Evolutionary conservation across 2,329 filamentous ascomycete genomes (phyloP).

Genomic region (Clonostachys sp.): DNA sequence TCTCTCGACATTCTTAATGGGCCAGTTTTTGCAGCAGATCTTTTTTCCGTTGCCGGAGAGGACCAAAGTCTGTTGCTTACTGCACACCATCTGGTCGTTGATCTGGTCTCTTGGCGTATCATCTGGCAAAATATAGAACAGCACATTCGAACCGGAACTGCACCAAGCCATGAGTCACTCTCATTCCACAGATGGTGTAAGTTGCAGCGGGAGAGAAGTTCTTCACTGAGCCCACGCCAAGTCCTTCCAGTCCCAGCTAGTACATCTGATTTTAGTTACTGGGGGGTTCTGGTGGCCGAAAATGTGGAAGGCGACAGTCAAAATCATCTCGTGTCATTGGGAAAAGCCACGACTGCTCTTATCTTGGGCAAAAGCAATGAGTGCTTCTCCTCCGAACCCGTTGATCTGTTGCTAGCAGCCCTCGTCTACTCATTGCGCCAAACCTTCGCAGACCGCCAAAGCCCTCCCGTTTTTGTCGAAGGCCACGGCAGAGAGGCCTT

Average conservation of each 20-base stretch:
- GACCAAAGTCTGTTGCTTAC: slow-evolving; percentile 20
- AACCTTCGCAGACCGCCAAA: slow-evolving; percentile 16
- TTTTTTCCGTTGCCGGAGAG: too few relatives aligned
- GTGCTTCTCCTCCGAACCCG: slow-evolving; percentile 19
- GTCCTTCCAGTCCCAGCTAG: slow-evolving; percentile 6
- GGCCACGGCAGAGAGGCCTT: slow-evolving; percentile 27
- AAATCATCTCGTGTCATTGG: slow-evolving; percentile 8
- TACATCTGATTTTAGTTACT: slow-evolving; percentile 12
- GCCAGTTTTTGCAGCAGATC: too few relatives aligned
- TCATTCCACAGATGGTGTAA: slow-evolving; percentile 28
- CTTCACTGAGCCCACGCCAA: neutral
- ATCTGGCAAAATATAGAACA: slow-evolving; percentile 36
- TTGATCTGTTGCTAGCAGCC: slow-evolving; percentile 25
- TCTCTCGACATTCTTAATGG: too few relatives aligned
- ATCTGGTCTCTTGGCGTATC: slow-evolving; percentile 39
- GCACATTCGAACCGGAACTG: slow-evolving; percentile 21
- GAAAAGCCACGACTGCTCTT: slow-evolving; percentile 8
- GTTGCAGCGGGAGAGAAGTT: neutral
- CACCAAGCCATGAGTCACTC: slow-evolving; percentile 25
- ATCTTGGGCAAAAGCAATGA: slow-evolving; percentile 9
- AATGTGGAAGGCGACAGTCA: neutral
- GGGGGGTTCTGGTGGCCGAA: slow-evolving; percentile 6
- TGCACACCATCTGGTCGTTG: slow-evolving; percentile 32
- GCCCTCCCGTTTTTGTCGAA: slow-evolving; percentile 22
- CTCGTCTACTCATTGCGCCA: slow-evolving; percentile 16